A percentile compares a stretch with the other conserved stretches of the same genome.
Evolutionary conservation across 768 basidiomycete genomes (phyloP).

Genomic region (Butyriboletus loyo): DNA sequence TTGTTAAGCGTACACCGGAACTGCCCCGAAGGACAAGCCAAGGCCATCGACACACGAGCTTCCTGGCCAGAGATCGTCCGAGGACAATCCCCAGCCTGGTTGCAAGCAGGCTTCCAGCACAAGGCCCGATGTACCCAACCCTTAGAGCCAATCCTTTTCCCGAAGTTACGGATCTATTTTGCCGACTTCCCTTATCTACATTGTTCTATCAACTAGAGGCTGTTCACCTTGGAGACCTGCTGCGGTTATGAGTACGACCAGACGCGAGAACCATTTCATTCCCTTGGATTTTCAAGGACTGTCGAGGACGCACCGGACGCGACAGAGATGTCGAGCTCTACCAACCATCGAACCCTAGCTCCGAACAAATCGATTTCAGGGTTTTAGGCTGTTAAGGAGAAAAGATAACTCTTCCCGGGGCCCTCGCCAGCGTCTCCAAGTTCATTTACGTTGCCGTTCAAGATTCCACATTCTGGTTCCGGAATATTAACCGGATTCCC

Average conservation of each 20-base stretch:
- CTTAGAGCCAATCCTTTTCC: no score
- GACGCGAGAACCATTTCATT: conserved; percentile 64
- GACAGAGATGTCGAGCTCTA: conserved; percentile 69
- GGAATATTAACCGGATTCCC: conserved; percentile 78
- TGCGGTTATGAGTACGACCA: conserved; percentile 78
- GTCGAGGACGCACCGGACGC: conserved; percentile 57
- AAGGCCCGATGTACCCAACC: conserved; percentile 76
- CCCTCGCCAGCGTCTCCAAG: no score
- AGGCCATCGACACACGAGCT: conserved; percentile 42
- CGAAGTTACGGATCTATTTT: conserved; percentile 82
- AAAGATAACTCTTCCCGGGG: conserved; percentile 36
- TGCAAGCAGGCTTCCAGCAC: conserved; percentile 56
- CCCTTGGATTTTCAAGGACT: conserved; percentile 42
- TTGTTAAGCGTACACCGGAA: conserved; percentile 64
- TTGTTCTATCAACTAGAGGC: conserved; percentile 79
- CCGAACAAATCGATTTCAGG: conserved; percentile 73
- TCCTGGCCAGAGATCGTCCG: conserved; percentile 48
- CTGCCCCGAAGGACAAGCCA: conserved; percentile 51
- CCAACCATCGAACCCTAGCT: conserved; percentile 71
- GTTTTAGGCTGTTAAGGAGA: conserved; percentile 17
- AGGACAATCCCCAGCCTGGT: conserved; percentile 49
- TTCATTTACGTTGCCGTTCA: no score
- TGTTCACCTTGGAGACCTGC: conserved; percentile 81
- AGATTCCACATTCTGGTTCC: no score
- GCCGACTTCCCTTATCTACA: conserved; percentile 80